These are phyloP conservation scores for Geum urbanum DNA, from an alignment of 306 rosid genomes.

Conservation along the genomic window DNA sequence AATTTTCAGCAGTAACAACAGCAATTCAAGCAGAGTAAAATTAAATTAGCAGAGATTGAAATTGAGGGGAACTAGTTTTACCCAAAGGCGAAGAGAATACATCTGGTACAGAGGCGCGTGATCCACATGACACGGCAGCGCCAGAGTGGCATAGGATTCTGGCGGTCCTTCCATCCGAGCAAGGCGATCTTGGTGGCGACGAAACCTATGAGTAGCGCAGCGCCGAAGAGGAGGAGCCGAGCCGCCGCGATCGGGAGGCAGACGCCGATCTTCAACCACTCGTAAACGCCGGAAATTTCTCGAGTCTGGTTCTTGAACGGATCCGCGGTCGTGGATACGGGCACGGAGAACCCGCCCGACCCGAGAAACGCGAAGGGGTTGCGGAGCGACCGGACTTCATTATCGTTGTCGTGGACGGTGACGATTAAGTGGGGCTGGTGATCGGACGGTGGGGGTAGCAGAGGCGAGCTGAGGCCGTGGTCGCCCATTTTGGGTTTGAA, in stretches of 20 bases:
- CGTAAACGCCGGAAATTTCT: constrained; percentile 53
- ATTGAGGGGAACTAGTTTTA: constrained; percentile 12
- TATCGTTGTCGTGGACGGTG: constrained; percentile 24
- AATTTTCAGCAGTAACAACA: not conserved
- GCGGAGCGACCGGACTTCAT: not conserved
- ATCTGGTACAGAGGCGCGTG: constrained; percentile 65
- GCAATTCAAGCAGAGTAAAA: not conserved
- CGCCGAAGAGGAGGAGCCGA: constrained; percentile 63
- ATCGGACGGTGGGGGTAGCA: constrained; percentile 49
- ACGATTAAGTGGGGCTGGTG: constrained; percentile 38
- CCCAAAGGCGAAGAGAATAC: constrained; percentile 92
- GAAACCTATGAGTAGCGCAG: constrained; percentile 53
- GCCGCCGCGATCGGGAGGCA: constrained; percentile 54
- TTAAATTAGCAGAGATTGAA: not conserved
- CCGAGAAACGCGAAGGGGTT: constrained; percentile 58
- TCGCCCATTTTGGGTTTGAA: constrained; percentile 48
- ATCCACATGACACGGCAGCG: constrained; percentile 76
- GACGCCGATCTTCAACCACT: constrained; percentile 52
- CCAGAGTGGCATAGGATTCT: constrained; percentile 84
- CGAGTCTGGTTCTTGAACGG: constrained; percentile 67
- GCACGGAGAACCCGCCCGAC: constrained; percentile 43
- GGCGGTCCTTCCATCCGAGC: constrained; percentile 69
- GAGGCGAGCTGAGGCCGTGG: constrained; percentile 44
- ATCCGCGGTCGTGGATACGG: constrained; percentile 48
- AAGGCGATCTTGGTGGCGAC: constrained; percentile 71